Conservation (phyloP, 352 stramenopile species). For the Phytopythium oedochilum region DNA sequence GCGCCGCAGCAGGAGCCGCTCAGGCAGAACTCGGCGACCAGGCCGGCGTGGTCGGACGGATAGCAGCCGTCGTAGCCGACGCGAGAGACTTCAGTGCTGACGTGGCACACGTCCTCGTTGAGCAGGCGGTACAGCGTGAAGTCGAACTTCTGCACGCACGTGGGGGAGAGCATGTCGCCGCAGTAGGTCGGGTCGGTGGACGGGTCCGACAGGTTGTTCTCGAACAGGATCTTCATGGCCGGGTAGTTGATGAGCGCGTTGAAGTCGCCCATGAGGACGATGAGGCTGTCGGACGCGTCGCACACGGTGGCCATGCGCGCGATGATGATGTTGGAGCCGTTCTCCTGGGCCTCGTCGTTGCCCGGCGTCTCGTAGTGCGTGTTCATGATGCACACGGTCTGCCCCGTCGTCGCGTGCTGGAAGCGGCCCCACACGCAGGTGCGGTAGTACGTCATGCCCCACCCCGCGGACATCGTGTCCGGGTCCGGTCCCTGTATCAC, state of each 20-base stretch:
- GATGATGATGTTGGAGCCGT: conserved; percentile 66
- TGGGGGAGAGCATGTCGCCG: conserved; percentile 49
- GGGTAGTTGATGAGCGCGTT: conserved; percentile 65
- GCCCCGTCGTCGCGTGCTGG: conserved; percentile 50
- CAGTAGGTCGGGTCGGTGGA: conserved; percentile 59
- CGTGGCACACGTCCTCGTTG: conserved; percentile 34
- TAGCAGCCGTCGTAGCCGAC: conserved; percentile 67
- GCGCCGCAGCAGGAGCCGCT: conserved; percentile 51
- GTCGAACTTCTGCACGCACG: conserved; percentile 70
- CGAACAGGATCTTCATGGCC: conserved; percentile 56
- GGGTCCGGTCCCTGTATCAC: conserved; percentile 36
- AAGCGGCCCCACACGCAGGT: conserved; percentile 71
- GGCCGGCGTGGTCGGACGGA: conserved; percentile 62
- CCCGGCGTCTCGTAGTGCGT: conserved; percentile 82
- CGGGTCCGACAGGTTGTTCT: conserved; percentile 40
- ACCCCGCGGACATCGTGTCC: conserved; percentile 40
- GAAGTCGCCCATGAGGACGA: conserved; percentile 65
- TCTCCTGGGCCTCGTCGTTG: conserved; percentile 62
- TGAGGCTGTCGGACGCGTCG: conserved; percentile 47
- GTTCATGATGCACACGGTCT: conserved; percentile 72
- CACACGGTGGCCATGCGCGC: conserved; percentile 42
- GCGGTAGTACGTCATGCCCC: conserved; percentile 71
- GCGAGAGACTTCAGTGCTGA: conserved; percentile 55
- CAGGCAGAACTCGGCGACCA: conserved; percentile 57
- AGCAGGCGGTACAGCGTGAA: conserved; percentile 47